These are phyloP conservation scores for Allantophomopsis cytisporea DNA, from an alignment of 2,329 filamentous ascomycete genomes.

Conservation along the genomic window DNA sequence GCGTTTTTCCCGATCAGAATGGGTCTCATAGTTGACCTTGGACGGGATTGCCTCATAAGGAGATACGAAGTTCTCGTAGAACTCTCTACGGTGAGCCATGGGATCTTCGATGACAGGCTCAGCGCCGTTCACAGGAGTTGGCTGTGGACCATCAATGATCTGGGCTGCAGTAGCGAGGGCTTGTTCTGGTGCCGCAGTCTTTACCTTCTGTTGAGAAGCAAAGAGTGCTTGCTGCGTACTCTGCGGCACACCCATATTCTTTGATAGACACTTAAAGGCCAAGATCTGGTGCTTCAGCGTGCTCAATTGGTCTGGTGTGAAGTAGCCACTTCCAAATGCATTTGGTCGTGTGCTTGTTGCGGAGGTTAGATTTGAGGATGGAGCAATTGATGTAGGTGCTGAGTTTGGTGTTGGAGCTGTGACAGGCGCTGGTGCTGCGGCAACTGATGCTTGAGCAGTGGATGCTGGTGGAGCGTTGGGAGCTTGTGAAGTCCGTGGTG, in stretches of 20 bases:
- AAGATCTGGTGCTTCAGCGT: constrained; percentile 76
- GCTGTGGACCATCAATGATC: constrained; percentile 14
- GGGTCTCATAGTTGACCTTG: constrained; percentile 66
- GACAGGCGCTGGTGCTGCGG: constrained; percentile 7
- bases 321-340: constrained; percentile 35
- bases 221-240: constrained; percentile 76
- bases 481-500: constrained; percentile 25
- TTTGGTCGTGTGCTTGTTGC: constrained; percentile 8
- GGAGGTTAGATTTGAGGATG: constrained; percentile 14
- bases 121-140: constrained; percentile 21
- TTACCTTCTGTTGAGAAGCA: constrained; percentile 53
- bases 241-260: constrained; percentile 70
- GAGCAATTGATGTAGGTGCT: constrained; percentile 6
- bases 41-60: constrained; percentile 39
- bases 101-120: constrained; percentile 13
- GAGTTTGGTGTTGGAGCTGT: constrained; percentile 13
- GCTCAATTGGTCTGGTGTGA: constrained; percentile 66
- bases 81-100: constrained; percentile 18
- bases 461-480: neutral
- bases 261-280: constrained; percentile 81
- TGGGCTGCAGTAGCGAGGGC: constrained; percentile 9
- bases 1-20: constrained; percentile 62
- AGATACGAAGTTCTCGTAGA: constrained; percentile 63
- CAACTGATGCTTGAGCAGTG: neutral
- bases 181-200: constrained; percentile 8